Conservation (phyloP, 192 early-diverging fungal genomes). For the Linnemannia zychae region DNA sequence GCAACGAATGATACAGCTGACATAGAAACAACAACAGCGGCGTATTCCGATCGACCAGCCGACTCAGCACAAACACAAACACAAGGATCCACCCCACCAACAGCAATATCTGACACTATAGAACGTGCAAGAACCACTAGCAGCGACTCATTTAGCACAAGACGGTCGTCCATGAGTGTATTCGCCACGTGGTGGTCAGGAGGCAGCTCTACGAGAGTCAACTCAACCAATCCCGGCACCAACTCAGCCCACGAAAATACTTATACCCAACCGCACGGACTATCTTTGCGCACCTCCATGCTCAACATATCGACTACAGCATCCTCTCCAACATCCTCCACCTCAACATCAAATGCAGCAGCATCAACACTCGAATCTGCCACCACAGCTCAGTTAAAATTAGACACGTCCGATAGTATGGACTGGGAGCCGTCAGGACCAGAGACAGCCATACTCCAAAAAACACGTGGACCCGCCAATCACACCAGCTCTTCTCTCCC, state of each 20-base stretch:
- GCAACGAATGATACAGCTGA: not conserved
- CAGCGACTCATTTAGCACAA: not conserved
- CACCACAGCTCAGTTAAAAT: not conserved
- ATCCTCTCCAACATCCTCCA: constrained; percentile 1
- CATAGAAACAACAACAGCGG: not conserved
- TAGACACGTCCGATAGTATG: constrained; percentile 7
- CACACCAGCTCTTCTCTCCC: constrained; percentile 21
- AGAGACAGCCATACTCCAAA: constrained; percentile 18
- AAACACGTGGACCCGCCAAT: not conserved
- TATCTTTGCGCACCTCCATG: not conserved
- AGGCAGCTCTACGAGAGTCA: not conserved
- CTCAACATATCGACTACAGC: not conserved
- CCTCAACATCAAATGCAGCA: not conserved
- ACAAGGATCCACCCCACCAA: not conserved
- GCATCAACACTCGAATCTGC: not conserved
- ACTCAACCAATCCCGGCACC: constrained; percentile 11
- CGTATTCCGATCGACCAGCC: not conserved
- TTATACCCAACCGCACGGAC: constrained; percentile 11
- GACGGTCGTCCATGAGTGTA: constrained; percentile 15
- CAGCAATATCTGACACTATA: not conserved
- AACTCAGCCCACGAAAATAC: constrained; percentile 10
- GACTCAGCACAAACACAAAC: not conserved
- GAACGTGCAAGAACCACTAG: not conserved
- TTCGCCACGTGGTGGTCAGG: constrained; percentile 47
- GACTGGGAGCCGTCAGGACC: constrained; percentile 50